Base-by-base conservation (phyloP, 805 yeast genomes). In the Starmera quercuum region DNA sequence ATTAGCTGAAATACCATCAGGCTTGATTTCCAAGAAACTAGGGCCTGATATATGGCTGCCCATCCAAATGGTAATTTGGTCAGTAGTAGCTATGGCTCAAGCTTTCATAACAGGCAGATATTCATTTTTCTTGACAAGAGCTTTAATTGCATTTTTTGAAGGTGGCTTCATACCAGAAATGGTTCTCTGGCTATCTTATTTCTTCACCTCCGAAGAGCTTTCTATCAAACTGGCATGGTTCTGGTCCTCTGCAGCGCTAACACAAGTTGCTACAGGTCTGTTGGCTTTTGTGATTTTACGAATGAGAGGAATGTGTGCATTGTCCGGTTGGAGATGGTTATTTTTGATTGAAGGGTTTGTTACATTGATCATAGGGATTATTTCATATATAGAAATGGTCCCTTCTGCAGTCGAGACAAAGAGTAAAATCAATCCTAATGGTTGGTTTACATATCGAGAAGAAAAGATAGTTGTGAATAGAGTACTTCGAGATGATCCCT, bases 161-260 rank as follows among this genome's bases (percentile, higher is more conserved):
- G 85, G 85, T 36, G 85, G 86, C 0, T 78, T 78, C 39, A 78
- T 81, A 34, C 78, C 81, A 22, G 85, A 78, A 44, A 56, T 71
- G 22, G 66, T 73, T 35, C 56, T 78, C 31, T 80, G 80, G 75
- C 58, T 80, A 52, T 70, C 80, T 2, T 80, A 78, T 54, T 80
- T 78, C 56, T 81, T 72, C 58, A 79, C 75, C 7, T 49, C 70
- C 20, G 52, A 61, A 20, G 86, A 81, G 52, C 59, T 80, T 13
- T 64, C 83, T 1, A 51, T 74, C 17, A 59, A 86, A 35, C 56
- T 78, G 19, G 69, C 82, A 0, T 66, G 65, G 44, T 78, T 80
- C 49, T 79, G 79, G 68, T 64, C 73, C 16, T 66, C 80, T 4
- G 60, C 67, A 36, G 69, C 78, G 1, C 36, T 66, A 17, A 68